Conservation (phyloP, 208 protist genomes). For the Leishmania turanica region DNA sequence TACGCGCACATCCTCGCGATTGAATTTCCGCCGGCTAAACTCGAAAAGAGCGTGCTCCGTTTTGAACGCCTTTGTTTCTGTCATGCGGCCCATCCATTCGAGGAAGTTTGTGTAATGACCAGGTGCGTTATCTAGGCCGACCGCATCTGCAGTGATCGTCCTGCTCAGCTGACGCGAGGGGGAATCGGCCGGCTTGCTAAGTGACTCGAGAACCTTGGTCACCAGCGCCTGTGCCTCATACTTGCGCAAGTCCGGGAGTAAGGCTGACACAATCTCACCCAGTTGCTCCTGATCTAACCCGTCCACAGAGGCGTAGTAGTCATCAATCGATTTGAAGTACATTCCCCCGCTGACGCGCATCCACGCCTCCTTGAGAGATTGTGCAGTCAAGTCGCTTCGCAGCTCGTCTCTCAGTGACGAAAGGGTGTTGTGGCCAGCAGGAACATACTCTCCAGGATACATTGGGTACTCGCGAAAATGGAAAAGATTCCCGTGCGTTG, state of each 20-base stretch:
- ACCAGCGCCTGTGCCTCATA: slow-evolving; percentile 83
- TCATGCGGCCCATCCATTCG: slow-evolving; percentile 91
- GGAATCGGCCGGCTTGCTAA: slow-evolving; percentile 76
- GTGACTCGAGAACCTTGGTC: slow-evolving; percentile 75
- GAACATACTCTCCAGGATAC: slow-evolving; percentile 92
- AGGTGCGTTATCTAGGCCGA: slow-evolving; percentile 86
- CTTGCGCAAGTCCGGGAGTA: slow-evolving; percentile 68
- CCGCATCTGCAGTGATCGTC: slow-evolving; percentile 85
- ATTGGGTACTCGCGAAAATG: slow-evolving; percentile 92
- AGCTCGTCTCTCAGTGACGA: slow-evolving; percentile 88
- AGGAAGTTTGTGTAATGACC: slow-evolving; percentile 93
- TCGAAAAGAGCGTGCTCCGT: slow-evolving; percentile 91
- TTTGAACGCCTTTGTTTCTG: slow-evolving; percentile 88
- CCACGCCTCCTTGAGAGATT: slow-evolving; percentile 90
- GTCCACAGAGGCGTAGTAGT: slow-evolving; percentile 88
- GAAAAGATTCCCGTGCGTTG: slow-evolving; percentile 87
- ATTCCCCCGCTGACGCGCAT: slow-evolving; percentile 83
- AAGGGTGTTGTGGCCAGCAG: slow-evolving; percentile 83
- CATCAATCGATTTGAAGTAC: slow-evolving; percentile 80
- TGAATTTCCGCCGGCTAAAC: slow-evolving; percentile 89
- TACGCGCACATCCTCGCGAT: slow-evolving; percentile 81
- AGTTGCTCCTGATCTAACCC: slow-evolving; percentile 86
- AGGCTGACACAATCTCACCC: slow-evolving; percentile 82
- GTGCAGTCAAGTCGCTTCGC: slow-evolving; percentile 75
- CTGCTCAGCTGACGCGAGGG: slow-evolving; percentile 71